These are phyloP conservation scores for Epichloe coenophiala DNA, from an alignment of 2,329 filamentous ascomycete genomes.

Conservation along the genomic window DNA sequence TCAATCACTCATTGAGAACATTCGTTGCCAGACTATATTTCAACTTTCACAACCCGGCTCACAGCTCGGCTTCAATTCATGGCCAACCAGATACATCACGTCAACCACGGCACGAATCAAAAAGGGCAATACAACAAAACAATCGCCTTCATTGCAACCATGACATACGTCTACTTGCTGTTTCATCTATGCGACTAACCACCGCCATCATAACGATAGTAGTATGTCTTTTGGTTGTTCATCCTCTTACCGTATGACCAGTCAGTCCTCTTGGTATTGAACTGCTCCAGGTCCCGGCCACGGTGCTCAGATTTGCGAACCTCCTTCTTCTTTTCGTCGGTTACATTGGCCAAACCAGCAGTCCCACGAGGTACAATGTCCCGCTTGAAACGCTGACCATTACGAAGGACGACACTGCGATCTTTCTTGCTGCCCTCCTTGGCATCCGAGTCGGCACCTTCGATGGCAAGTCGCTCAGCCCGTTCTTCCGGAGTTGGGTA, in stretches of 20 bases:
- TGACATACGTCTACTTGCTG: background rate
- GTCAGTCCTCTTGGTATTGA: conserved; percentile 48
- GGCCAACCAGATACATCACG: too few species aligned
- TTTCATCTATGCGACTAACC: conserved; percentile 18
- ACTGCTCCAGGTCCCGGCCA: conserved; percentile 50
- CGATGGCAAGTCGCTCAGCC: conserved; percentile 50
- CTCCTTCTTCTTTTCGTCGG: conserved; percentile 59
- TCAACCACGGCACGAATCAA: background rate
- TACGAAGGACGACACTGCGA: conserved; percentile 9
- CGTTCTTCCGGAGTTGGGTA: conserved; percentile 72
- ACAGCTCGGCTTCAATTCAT: background rate
- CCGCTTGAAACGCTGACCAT: conserved; percentile 27
- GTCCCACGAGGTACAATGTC: conserved; percentile 54
- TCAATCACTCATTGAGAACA: too few species aligned
- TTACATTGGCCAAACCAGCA: conserved; percentile 66
- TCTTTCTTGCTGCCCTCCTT: conserved; percentile 20
- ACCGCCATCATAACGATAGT: conserved; percentile 34
- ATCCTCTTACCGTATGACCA: conserved; percentile 58
- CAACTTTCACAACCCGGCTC: background rate
- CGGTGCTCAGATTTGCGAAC: conserved; percentile 55
- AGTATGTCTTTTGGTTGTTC: conserved; percentile 59
- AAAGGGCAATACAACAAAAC: background rate
- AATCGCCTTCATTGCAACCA: background rate
- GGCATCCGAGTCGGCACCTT: conserved; percentile 22
- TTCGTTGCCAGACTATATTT: too few species aligned